Percentiles rank a stretch among this genome's conserved stretches.
Conservation (phyloP, 2,329 filamentous ascomycete species). For the Penicillium sclerotigenum region DNA sequence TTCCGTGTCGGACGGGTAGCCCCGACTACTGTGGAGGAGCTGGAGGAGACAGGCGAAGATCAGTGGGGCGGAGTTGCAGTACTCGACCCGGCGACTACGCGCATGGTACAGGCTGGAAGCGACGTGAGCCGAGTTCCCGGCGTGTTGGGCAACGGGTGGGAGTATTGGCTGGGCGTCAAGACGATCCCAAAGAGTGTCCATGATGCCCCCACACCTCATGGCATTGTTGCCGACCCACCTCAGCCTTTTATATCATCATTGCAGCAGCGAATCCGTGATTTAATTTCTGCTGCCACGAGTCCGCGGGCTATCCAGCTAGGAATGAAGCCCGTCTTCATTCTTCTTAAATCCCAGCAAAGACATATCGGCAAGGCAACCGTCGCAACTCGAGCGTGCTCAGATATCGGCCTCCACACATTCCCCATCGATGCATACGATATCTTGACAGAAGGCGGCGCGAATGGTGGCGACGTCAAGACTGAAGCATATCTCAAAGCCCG, state of each 20-base stretch:
- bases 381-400: conserved; percentile 72
- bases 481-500: conserved; percentile 85
- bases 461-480: conserved; percentile 87
- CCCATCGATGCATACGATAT: conserved; percentile 90
- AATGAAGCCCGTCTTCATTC: conserved; percentile 81
- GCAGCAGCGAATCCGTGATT: conserved; percentile 71
- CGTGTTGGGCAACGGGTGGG: conserved; percentile 74
- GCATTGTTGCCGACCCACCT: conserved; percentile 37
- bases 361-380: conserved; percentile 88
- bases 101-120: conserved; percentile 88
- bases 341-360: conserved; percentile 86
- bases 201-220: conserved; percentile 36
- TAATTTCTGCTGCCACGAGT: conserved; percentile 86
- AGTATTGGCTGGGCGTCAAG: conserved; percentile 80
- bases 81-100: conserved; percentile 80
- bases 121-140: conserved; percentile 78
- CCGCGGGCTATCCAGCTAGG: conserved; percentile 79
- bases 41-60: conserved; percentile 61
- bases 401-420: conserved; percentile 88
- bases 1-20: conserved; percentile 80
- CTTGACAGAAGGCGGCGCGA: conserved; percentile 81
- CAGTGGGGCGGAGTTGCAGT: conserved; percentile 82
- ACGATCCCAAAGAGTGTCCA: conserved; percentile 53
- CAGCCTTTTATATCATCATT: conserved; percentile 55
- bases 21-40: conserved; percentile 46